Conservation (phyloP, 1,284 basidiomycete species). For the Irpex rosettiformis region DNA sequence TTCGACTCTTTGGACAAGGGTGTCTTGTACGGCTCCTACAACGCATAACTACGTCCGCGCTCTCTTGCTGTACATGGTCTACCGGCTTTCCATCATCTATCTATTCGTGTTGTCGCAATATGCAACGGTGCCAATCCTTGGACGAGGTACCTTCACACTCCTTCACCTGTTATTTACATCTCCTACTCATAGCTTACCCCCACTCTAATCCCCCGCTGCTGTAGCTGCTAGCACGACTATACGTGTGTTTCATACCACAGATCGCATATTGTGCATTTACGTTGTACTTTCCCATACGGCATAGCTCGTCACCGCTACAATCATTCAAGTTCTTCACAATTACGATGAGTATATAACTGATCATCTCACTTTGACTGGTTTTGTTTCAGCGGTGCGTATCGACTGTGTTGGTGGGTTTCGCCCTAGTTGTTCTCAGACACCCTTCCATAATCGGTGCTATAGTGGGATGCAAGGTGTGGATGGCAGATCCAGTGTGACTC, state of each 20-base stretch:
- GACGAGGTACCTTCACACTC: neutral
- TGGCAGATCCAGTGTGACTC: too few species aligned
- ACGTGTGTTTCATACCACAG: neutral
- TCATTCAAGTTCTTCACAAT: too few species aligned
- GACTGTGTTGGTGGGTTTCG: too few species aligned
- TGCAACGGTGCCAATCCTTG: neutral
- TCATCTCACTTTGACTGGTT: too few species aligned
- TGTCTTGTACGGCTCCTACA: constrained; percentile 38
- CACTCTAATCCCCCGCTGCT: neutral
- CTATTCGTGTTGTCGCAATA: neutral
- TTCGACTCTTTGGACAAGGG: constrained; percentile 35
- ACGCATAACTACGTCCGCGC: constrained; percentile 1
- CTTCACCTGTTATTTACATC: neutral
- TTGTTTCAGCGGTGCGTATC: too few species aligned
- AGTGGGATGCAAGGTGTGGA: too few species aligned
- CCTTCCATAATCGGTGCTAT: too few species aligned
- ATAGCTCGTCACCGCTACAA: too few species aligned
- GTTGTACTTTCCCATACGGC: neutral
- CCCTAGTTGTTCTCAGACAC: too few species aligned
- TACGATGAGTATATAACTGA: too few species aligned
- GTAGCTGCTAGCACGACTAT: neutral
- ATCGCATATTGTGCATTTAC: neutral
- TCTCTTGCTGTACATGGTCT: neutral
- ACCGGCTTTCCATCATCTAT: neutral
- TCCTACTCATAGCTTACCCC: neutral